A percentile compares a stretch with the other conserved stretches of the same genome.
phyloP scores from a whole-genome alignment of 2,329 filamentous ascomycete species.

The Aspergillus amoenus region DNA sequence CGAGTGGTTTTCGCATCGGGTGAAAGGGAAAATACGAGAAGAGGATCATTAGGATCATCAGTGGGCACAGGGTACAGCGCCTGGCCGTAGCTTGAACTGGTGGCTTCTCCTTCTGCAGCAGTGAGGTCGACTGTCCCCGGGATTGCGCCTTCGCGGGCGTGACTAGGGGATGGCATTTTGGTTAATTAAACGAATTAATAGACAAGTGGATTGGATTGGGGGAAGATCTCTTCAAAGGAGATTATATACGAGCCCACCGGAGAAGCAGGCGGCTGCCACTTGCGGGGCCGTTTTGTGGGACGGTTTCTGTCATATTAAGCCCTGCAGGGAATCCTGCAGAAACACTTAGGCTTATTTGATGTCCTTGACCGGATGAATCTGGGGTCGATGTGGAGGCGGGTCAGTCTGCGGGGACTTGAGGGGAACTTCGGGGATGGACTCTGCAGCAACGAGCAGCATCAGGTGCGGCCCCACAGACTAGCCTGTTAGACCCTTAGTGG shows the following conservation, averaged over 20 bases:
- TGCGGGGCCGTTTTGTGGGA: slow-evolving; percentile 1
- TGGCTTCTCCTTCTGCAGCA: slow-evolving; percentile 58
- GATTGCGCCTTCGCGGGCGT: slow-evolving; percentile 57
- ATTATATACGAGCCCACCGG: not conserved
- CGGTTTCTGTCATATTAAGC: not conserved
- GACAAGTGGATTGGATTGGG: too few species aligned
- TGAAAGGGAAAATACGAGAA: slow-evolving; percentile 41
- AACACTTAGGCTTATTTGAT: too few species aligned
- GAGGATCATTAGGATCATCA: slow-evolving; percentile 61
- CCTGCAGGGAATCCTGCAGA: not conserved
- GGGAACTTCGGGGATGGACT: not conserved
- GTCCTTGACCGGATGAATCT: not conserved
- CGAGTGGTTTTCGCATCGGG: not conserved
- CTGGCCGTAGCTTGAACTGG: slow-evolving; percentile 53
- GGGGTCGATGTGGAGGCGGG: slow-evolving; percentile 2
- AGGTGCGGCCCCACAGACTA: not conserved
- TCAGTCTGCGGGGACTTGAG: not conserved
- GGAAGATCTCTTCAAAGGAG: too few species aligned
- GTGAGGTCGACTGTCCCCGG: slow-evolving; percentile 58
- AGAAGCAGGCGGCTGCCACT: not conserved
- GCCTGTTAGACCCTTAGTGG: not conserved
- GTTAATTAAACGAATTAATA: too few species aligned
- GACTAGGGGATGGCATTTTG: slow-evolving; percentile 20
- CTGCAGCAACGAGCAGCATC: too few species aligned
- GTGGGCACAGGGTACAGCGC: slow-evolving; percentile 62